These are phyloP conservation scores for Naematelia encephala DNA, from an alignment of 768 basidiomycete genomes.

Conservation along the genomic window DNA sequence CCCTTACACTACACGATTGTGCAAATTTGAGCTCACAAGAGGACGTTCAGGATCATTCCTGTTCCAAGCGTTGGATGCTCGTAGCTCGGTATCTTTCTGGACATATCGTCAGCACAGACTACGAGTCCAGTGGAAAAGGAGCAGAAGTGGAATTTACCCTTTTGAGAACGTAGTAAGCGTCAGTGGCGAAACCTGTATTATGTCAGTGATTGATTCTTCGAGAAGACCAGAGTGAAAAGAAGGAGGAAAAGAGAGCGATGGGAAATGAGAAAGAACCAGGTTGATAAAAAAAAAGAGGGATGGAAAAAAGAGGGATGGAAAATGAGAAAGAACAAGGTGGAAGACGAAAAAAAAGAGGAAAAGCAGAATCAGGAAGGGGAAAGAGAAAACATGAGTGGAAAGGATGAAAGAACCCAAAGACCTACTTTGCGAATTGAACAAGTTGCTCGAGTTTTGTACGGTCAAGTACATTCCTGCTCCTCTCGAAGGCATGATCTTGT, in stretches of 20 bases:
- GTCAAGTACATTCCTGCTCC: constrained; percentile 36
- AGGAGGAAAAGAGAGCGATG: no score
- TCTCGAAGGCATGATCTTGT: constrained; percentile 43
- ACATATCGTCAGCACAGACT: neutral
- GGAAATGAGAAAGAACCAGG: no score
- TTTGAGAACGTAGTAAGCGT: constrained; percentile 43
- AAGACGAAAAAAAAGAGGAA: no score
- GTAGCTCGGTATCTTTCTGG: constrained; percentile 37
- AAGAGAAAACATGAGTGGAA: neutral
- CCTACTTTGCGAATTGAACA: constrained; percentile 29
- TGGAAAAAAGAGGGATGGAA: no score
- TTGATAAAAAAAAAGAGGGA: no score
- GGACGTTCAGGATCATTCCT: constrained; percentile 37
- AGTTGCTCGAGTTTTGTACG: constrained; percentile 42
- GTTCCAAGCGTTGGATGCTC: constrained; percentile 27
- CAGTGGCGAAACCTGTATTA: constrained; percentile 29
- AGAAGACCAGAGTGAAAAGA: neutral
- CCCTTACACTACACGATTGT: no score
- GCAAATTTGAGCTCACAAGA: constrained; percentile 16
- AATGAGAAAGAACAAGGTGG: no score
- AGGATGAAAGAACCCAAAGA: neutral
- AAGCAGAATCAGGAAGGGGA: neutral
- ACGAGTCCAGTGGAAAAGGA: neutral
- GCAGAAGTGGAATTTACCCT: neutral
- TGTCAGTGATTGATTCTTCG: neutral